phyloP scores from a whole-genome alignment of 2,329 filamentous ascomycete species.

The Fusarium phyllophilum region DNA sequence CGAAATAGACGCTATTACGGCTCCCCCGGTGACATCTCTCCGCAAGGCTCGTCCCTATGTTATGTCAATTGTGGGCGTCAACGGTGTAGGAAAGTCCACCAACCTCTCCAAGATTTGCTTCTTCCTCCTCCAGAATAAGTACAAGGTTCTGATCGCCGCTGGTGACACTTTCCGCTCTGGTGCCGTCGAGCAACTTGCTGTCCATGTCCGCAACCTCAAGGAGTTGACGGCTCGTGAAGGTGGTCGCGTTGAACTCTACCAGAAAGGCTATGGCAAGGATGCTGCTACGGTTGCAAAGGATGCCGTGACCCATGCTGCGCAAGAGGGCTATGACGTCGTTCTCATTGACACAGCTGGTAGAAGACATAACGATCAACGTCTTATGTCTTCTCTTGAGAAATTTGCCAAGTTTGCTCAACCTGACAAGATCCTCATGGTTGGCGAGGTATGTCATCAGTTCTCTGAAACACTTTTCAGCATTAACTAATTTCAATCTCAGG shows the following conservation, averaged over 20 bases:
- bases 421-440: slow-evolving; percentile 98
- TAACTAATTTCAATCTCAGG: slow-evolving; percentile 54
- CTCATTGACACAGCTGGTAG: slow-evolving; percentile 96
- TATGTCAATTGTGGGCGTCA: slow-evolving; percentile 97
- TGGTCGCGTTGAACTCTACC: slow-evolving; percentile 88
- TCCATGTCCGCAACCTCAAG: slow-evolving; percentile 92
- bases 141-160: slow-evolving; percentile 91
- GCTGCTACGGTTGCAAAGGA: slow-evolving; percentile 95
- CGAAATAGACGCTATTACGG: slow-evolving; percentile 84
- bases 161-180: slow-evolving; percentile 98
- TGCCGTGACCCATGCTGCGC: slow-evolving; percentile 82
- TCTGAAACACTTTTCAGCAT: no score
- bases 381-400: slow-evolving; percentile 97
- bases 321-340: slow-evolving; percentile 87
- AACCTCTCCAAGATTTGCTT: slow-evolving; percentile 98
- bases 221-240: slow-evolving; percentile 88
- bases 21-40: slow-evolving; percentile 71
- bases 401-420: slow-evolving; percentile 96
- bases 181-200: slow-evolving; percentile 94
- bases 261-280: slow-evolving; percentile 98
- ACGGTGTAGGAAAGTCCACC: slow-evolving; percentile 97
- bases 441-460: slow-evolving; percentile 54
- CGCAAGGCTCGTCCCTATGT: slow-evolving; percentile 84
- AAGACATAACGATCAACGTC: slow-evolving; percentile 91
- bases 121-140: slow-evolving; percentile 97